Evolutionary conservation across 1,139 yeast genomes (phyloP).

Genomic region (Debaryomyces fabryi): DNA sequence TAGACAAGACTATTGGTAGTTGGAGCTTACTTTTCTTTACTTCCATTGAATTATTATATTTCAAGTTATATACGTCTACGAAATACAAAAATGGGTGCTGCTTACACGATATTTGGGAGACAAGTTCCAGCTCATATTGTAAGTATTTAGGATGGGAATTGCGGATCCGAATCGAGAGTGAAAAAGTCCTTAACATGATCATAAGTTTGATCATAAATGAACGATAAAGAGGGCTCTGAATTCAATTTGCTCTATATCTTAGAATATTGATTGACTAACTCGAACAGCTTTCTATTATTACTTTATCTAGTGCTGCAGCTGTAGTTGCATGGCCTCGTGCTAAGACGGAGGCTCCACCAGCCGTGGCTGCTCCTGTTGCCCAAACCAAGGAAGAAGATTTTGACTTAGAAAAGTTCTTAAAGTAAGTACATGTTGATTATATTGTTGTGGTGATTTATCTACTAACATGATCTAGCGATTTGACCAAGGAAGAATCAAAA

Average conservation of each 20-base stretch:
- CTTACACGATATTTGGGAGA: conserved; percentile 64
- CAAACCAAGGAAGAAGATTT: conserved; percentile 53
- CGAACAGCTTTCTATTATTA: conserved; percentile 43
- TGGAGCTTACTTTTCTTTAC: background rate
- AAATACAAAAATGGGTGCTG: conserved; percentile 52
- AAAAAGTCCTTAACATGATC: background rate
- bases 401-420: conserved; percentile 62
- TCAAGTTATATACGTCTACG: background rate
- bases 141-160: conserved; percentile 28
- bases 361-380: conserved; percentile 32
- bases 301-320: conserved; percentile 51
- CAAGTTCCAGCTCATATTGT: conserved; percentile 67
- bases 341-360: conserved; percentile 32
- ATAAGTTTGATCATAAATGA: background rate
- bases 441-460: conserved; percentile 7
- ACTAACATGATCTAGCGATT: conserved; percentile 42
- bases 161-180: background rate
- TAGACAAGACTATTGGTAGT: conserved; percentile 1
- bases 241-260: background rate
- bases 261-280: background rate
- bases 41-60: background rate
- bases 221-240: background rate
- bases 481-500: conserved; percentile 46
- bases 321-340: conserved; percentile 46
- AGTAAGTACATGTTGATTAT: conserved; percentile 40